phyloP scores from a whole-genome alignment of 352 stramenopile genomes.

The Phytophthora ohioensis region DNA sequence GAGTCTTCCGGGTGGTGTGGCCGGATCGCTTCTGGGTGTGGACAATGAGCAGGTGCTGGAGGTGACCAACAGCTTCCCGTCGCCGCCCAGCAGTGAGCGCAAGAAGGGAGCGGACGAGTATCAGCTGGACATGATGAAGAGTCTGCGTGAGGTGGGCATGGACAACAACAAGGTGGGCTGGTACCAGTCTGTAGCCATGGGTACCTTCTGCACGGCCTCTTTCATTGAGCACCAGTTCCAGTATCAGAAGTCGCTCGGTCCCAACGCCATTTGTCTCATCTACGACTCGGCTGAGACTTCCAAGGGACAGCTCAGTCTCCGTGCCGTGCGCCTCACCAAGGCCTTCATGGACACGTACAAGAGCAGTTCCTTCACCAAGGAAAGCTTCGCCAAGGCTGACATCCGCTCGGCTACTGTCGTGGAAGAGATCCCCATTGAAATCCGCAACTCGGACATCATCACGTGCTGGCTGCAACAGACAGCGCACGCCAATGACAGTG shows the following conservation, averaged over 20 bases:
- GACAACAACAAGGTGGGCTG: constrained; percentile 99
- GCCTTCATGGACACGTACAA: constrained; percentile 94
- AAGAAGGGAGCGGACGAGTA: constrained; percentile 94
- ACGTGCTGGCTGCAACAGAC: constrained; percentile 95
- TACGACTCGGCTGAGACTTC: constrained; percentile 98
- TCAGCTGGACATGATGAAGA: constrained; percentile 99
- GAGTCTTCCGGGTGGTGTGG: constrained; percentile 93
- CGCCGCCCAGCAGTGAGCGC: constrained; percentile 84
- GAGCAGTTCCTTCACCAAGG: constrained; percentile 81
- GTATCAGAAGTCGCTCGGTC: constrained; percentile 97
- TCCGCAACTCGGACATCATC: constrained; percentile 96
- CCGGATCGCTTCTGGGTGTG: constrained; percentile 96
- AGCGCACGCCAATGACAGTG: constrained; percentile 62
- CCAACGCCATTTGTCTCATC: constrained; percentile 97
- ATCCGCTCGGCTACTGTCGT: constrained; percentile 92
- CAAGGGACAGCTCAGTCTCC: constrained; percentile 95
- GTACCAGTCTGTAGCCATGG: constrained; percentile 98
- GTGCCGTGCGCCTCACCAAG: constrained; percentile 96
- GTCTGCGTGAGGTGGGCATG: constrained; percentile 97
- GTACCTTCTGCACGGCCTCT: constrained; percentile 95
- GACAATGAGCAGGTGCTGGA: constrained; percentile 93
- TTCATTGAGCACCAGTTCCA: constrained; percentile 97
- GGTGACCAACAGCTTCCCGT: constrained; percentile 98
- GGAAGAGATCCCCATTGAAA: constrained; percentile 96
- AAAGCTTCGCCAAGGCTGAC: constrained; percentile 86